Conservation (phyloP, 2,329 filamentous ascomycete genomes). For the Lecanicillium sp. region DNA sequence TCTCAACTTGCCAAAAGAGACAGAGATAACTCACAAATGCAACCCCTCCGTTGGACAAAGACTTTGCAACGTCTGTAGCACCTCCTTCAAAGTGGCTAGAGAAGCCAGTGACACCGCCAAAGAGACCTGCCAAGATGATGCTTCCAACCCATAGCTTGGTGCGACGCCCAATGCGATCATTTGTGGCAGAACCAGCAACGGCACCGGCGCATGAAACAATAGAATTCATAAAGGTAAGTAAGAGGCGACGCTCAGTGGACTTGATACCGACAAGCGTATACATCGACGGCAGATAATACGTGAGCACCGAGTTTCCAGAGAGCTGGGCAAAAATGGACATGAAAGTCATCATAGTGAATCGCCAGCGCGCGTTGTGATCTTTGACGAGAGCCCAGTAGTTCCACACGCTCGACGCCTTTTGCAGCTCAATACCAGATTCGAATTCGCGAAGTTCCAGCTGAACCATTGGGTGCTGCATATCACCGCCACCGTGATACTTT, state of each 20-base stretch:
- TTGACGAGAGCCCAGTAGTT: slow-evolving; percentile 46
- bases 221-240: slow-evolving; percentile 37
- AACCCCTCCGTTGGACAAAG: slow-evolving; percentile 34
- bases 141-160: slow-evolving; percentile 42
- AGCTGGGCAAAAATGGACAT: slow-evolving; percentile 48
- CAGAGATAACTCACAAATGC: slow-evolving; percentile 27
- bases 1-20: neutral
- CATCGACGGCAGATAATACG: slow-evolving; percentile 47
- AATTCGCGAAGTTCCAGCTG: slow-evolving; percentile 32
- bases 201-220: slow-evolving; percentile 36
- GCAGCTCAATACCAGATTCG: slow-evolving; percentile 25
- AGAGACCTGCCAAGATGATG: slow-evolving; percentile 35
- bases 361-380: slow-evolving; percentile 36
- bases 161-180: slow-evolving; percentile 22
- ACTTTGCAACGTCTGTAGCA: slow-evolving; percentile 20
- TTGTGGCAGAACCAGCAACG: slow-evolving; percentile 21
- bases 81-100: slow-evolving; percentile 31
- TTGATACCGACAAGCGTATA: slow-evolving; percentile 44
- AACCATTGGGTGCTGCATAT: slow-evolving; percentile 25
- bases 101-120: slow-evolving; percentile 36
- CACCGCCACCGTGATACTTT: slow-evolving; percentile 23
- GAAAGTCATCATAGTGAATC: slow-evolving; percentile 41
- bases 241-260: slow-evolving; percentile 38
- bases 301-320: slow-evolving; percentile 38
- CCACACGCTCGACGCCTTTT: slow-evolving; percentile 39